Percentiles rank a stretch among this genome's conserved stretches.
Evolutionary conservation across 2,329 filamentous ascomycete species (phyloP).

Genomic region (Scedosporium minutisporum): DNA sequence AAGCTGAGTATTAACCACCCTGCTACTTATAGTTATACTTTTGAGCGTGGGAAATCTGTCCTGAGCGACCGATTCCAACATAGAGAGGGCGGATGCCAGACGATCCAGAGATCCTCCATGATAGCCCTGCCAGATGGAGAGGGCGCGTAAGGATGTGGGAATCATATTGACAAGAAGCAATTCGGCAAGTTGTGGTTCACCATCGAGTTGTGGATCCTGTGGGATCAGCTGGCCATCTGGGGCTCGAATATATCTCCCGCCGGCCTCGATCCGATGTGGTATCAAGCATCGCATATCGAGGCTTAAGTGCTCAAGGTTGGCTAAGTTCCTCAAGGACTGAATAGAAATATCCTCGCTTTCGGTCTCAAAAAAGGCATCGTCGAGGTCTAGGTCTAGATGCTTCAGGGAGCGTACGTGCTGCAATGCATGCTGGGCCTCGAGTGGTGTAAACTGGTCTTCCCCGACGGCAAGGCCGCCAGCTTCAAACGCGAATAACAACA

Average conservation of each 20-base stretch:
- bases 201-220: not conserved
- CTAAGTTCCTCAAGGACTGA: not conserved
- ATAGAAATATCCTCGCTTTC: not conserved
- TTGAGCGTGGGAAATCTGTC: not conserved
- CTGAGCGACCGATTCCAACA: not conserved
- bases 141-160: not conserved
- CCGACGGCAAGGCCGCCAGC: not conserved
- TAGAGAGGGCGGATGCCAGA: not conserved
- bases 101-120: not conserved
- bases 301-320: not conserved
- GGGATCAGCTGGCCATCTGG: not conserved
- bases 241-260: not conserved
- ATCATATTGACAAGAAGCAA: not conserved
- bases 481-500: not conserved
- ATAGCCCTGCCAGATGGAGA: not conserved
- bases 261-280: not conserved
- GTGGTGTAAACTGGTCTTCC: constrained; percentile 1
- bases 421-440: not conserved
- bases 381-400: not conserved
- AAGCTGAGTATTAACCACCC: not conserved
- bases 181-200: not conserved
- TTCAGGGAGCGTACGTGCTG: not conserved
- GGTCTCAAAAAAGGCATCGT: not conserved
- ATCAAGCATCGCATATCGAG: constrained; percentile 1
- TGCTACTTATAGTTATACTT: not conserved